phyloP scores from a whole-genome alignment of 2,329 filamentous ascomycete genomes.

The Dactylellina parvicollis region DNA sequence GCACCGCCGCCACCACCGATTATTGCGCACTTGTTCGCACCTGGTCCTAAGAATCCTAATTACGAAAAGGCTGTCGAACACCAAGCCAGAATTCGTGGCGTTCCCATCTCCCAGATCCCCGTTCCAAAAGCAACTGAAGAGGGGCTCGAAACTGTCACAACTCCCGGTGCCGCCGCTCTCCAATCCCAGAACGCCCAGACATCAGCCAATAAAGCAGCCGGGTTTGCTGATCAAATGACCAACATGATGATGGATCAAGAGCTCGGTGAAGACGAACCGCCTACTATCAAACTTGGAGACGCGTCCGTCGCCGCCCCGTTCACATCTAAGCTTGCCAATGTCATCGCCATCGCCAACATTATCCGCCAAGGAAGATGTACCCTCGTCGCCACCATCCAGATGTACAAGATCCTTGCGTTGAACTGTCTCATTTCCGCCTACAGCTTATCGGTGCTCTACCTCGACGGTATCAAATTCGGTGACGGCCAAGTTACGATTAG shows the following conservation, averaged over 20 bases:
- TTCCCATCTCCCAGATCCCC: slow-evolving; percentile 65
- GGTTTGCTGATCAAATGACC: slow-evolving; percentile 86
- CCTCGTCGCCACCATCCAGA: slow-evolving; percentile 96
- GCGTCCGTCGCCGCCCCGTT: slow-evolving; percentile 97
- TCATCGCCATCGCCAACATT: slow-evolving; percentile 96
- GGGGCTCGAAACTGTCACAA: slow-evolving; percentile 72
- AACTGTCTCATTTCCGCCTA: slow-evolving; percentile 99
- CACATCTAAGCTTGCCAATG: slow-evolving; percentile 95
- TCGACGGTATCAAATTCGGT: slow-evolving; percentile 98
- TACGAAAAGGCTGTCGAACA: slow-evolving; percentile 90
- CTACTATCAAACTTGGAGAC: slow-evolving; percentile 95
- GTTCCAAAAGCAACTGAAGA: slow-evolving; percentile 25
- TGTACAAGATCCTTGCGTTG: slow-evolving; percentile 99
- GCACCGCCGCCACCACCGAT: slow-evolving; percentile 87
- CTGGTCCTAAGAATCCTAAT: slow-evolving; percentile 90
- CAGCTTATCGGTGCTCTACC: slow-evolving; percentile 92
- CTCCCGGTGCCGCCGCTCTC: slow-evolving; percentile 72
- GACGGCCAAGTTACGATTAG: slow-evolving; percentile 98
- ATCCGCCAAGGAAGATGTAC: slow-evolving; percentile 97
- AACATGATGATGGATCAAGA: slow-evolving; percentile 91
- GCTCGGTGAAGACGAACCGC: slow-evolving; percentile 82
- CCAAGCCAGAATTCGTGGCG: slow-evolving; percentile 81
- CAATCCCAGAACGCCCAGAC: slow-evolving; percentile 65
- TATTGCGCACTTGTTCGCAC: slow-evolving; percentile 94
- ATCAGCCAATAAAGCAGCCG: slow-evolving; percentile 75